Base-by-base conservation (phyloP, 2,329 filamentous ascomycete species). In the Fusarium keratoplasticum region DNA sequence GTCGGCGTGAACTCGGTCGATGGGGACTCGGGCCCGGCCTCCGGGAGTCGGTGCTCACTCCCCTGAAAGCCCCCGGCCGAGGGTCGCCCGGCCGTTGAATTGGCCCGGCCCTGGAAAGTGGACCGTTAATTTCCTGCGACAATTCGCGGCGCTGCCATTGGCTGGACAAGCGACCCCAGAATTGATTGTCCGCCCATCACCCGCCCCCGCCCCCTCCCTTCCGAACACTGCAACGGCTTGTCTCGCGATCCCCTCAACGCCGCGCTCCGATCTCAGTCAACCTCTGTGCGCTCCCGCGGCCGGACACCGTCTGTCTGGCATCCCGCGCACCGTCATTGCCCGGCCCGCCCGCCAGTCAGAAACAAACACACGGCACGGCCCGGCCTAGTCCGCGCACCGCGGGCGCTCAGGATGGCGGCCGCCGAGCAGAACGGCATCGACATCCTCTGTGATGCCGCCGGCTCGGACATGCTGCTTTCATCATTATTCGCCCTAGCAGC, bases 391-490 rank as follows among this genome's bases (percentile, higher is more conserved):
- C 52, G 61, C 40, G 52, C 59, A 33, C 54, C 47, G 63, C 67
- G 61, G 50, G 68, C 67, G 70, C 66, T 57, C 61, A 74, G 61
- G 54, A 78, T 78, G 76, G 67, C 76, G 29, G 65, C 74, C 59
- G 62, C 76, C 20, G 76, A 76, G 64, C 76, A 78, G 64, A 78
- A 78, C 73, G 76, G 76, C 44, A 78, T 78, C 55, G 76, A 78
- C 64, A 78, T 78, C 55, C 70, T 78, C 55, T 78, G 76, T 62
- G 76, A 78, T 73, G 76, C 76, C 61, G 76, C 76, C 42, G 76
- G 76, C 64, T 78, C 76, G 33, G 76, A 78, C 47, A 77, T 78
- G 76, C 61, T 78, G 38, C 68, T 78, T 44, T 78, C 76, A 13
- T 78, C 76, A 11, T 70, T 78, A 22, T 78, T 78, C 57, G 74